Percentiles rank a stretch among this genome's conserved stretches.
Conservation (phyloP, 768 basidiomycete species). For the Panus rudis region DNA sequence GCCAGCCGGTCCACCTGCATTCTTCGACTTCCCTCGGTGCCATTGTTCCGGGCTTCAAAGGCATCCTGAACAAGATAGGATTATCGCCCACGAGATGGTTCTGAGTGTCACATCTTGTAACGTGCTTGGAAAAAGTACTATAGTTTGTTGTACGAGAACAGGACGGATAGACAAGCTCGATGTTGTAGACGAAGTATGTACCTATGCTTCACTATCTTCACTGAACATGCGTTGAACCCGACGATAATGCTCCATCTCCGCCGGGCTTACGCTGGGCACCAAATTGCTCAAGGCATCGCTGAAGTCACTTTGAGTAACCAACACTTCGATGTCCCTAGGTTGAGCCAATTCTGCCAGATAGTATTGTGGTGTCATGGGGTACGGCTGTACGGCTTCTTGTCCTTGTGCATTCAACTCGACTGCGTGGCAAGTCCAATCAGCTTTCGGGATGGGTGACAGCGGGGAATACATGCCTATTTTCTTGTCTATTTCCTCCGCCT, state of each 20-base stretch:
- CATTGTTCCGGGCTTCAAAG: slow-evolving; percentile 43
- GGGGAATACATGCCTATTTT: slow-evolving; percentile 52
- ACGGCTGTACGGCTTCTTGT: slow-evolving; percentile 47
- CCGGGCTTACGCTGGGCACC: slow-evolving; percentile 75
- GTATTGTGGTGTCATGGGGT: slow-evolving; percentile 81
- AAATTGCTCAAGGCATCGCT: slow-evolving; percentile 60
- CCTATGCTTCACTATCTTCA: too few species aligned
- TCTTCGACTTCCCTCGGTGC: slow-evolving; percentile 38
- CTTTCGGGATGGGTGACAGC: too few species aligned
- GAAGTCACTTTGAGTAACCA: slow-evolving; percentile 77
- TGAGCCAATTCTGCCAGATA: slow-evolving; percentile 80
- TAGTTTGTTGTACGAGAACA: too few species aligned
- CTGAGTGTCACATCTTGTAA: slow-evolving; percentile 19
- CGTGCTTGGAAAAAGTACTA: background rate
- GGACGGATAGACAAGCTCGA: background rate
- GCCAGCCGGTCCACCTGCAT: slow-evolving; percentile 38
- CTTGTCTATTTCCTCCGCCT: slow-evolving; percentile 70
- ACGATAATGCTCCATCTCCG: slow-evolving; percentile 82
- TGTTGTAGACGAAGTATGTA: background rate
- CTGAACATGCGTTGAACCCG: slow-evolving; percentile 67
- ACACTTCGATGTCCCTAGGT: slow-evolving; percentile 60
- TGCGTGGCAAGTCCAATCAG: too few species aligned
- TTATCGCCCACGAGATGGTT: slow-evolving; percentile 53
- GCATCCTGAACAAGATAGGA: slow-evolving; percentile 50
- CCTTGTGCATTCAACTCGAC: too few species aligned